Base-by-base conservation (phyloP, 2,329 filamentous ascomycete genomes). In the Thelonectria blattea region DNA sequence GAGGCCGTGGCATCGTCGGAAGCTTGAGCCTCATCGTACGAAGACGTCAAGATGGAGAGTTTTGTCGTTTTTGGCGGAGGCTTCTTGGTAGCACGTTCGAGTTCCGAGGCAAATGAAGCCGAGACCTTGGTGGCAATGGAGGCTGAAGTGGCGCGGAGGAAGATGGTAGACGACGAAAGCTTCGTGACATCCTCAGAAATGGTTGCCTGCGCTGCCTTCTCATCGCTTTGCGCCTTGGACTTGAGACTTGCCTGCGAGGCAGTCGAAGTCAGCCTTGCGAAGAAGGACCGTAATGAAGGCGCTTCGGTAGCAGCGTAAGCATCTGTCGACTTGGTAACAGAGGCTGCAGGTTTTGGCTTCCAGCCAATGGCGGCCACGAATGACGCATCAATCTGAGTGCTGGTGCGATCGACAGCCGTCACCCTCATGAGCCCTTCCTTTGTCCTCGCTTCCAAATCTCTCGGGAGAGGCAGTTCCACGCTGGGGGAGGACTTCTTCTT, bases 51-150 rank as follows among this genome's bases (percentile, higher is more conserved):
- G 34, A 98, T 91, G 7, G 94, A 90, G 24, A 99, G 85, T 52
- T 88, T 91, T 0, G 95, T 96, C 11, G 85, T 85, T 73, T 92
- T 97, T 1, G 95, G 95, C 0, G 96, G 95, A 3, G 93, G 92
- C 72, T 99, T 99, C 78, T 98, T 97, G 1, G 96, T 99, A 15
- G 96, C 95, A 62, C 96, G 87, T 78, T 98, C 93, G 11, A 99
- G 85, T 73, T 99, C 96, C 1, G 88, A 84, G 3, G 92, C 88
- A 69, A 98, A 92, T 41, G 83, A 86, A 30, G 85, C 79, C 18
- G 85, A 81, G 1, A 97, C 88, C 48, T 85, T 91, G 0, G 93
- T 96, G 68, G 87, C 85, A 32, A 98, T 88, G 47, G 86, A 85
- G 30, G 94, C 93, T 9, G 93, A 93, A 48, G 91, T 97, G 18